Evolutionary conservation across 495 filamentous ascomycete species (phyloP).

Genomic region (Clavariopsis aquatica): DNA sequence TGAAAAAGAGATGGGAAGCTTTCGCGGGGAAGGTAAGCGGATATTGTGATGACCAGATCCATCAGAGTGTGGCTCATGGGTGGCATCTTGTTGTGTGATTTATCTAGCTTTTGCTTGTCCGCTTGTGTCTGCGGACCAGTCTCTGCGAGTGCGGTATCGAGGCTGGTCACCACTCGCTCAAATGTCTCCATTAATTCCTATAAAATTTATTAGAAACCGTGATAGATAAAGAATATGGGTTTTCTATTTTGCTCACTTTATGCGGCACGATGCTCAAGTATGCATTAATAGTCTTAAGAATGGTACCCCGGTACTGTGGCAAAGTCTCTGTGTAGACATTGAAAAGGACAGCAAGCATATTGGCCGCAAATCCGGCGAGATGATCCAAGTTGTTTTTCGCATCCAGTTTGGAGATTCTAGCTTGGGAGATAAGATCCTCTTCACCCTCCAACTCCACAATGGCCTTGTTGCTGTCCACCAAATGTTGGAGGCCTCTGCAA

Average conservation of each 20-base stretch:
- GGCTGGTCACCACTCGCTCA: constrained; percentile 75
- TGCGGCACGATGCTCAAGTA: constrained; percentile 84
- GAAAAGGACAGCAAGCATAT: constrained; percentile 90
- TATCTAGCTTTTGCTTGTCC: constrained; percentile 58
- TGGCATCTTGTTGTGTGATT: constrained; percentile 71
- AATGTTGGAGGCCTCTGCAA: constrained; percentile 77
- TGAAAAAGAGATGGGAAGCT: constrained; percentile 79
- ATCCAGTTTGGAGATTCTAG: constrained; percentile 69
- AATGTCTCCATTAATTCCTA: constrained; percentile 86
- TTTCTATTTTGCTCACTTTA: constrained; percentile 46
- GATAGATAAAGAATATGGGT: background rate
- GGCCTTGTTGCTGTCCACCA: constrained; percentile 88
- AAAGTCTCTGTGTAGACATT: constrained; percentile 97
- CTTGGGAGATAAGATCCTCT: constrained; percentile 67
- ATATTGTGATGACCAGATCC: constrained; percentile 93
- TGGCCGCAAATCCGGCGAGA: constrained; percentile 74
- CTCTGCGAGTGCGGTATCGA: constrained; percentile 74
- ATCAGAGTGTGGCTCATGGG: constrained; percentile 94
- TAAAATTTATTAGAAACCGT: constrained; percentile 37
- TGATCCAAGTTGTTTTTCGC: constrained; percentile 78
- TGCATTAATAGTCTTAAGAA: constrained; percentile 89
- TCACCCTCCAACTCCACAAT: constrained; percentile 61
- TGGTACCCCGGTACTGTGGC: constrained; percentile 84
- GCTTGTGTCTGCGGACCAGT: constrained; percentile 51
- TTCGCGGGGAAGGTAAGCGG: constrained; percentile 82